Evolutionary conservation across 1,284 basidiomycete genomes (phyloP).

Genomic region (Peniophora sp.): DNA sequence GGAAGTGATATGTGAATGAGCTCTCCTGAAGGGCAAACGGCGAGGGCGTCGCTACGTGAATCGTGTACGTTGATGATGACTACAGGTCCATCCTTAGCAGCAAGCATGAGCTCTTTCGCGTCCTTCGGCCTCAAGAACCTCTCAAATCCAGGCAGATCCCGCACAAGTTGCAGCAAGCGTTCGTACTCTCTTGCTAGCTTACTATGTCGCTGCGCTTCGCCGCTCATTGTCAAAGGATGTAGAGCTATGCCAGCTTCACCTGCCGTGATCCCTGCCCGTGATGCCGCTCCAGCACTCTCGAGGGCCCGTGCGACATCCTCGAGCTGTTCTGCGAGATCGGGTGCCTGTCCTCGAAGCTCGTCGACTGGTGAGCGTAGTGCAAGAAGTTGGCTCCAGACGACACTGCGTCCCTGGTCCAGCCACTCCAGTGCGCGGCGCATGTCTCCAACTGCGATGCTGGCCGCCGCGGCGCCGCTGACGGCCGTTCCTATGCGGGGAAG

Average conservation of each 20-base stretch:
- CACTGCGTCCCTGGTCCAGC: not conserved
- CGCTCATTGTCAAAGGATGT: not conserved
- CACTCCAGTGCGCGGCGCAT: not conserved
- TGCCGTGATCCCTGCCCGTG: not conserved
- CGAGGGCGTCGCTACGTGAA: slow-evolving; percentile 2
- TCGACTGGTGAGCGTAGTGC: not conserved
- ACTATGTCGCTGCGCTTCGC: not conserved
- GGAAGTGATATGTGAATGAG: not conserved
- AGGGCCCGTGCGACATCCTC: not conserved
- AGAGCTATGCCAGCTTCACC: not conserved
- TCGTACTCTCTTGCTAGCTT: slow-evolving; percentile 1
- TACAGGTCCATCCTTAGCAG: slow-evolving; percentile 4
- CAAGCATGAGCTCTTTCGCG: not conserved
- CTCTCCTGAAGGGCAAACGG: not conserved
- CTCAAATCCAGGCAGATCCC: slow-evolving; percentile 4
- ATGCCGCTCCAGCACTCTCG: not conserved
- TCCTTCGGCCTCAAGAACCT: slow-evolving; percentile 5
- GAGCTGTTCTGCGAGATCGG: not conserved
- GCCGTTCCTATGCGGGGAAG: not conserved
- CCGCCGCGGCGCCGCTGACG: not conserved
- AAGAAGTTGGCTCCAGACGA: not conserved
- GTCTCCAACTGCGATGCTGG: not conserved
- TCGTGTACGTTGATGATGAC: slow-evolving; percentile 3
- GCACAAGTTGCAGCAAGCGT: not conserved
- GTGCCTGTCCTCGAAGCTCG: not conserved